phyloP scores from a whole-genome alignment of 2,329 filamentous ascomycete species.

The Aureobasidium sp. region DNA sequence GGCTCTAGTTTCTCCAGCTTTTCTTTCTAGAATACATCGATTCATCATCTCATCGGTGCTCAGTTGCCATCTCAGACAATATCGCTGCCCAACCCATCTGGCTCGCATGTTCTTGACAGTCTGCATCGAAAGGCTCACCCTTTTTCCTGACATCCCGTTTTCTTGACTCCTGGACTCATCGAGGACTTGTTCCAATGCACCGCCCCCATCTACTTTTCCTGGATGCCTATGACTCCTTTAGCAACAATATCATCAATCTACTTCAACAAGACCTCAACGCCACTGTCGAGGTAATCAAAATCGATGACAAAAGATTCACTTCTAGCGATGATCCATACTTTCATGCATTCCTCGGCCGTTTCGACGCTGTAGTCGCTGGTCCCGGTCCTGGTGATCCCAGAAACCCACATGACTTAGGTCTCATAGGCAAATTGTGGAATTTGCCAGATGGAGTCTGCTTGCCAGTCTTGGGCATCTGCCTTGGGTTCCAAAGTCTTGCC shows the following conservation, averaged over 20 bases:
- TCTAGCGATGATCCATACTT: slow-evolving; percentile 30
- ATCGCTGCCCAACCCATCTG: background rate
- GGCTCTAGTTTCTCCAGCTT: slow-evolving; percentile 9
- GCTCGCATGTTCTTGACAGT: slow-evolving; percentile 10
- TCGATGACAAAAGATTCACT: slow-evolving; percentile 43
- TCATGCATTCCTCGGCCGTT: slow-evolving; percentile 43
- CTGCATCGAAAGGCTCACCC: slow-evolving; percentile 3
- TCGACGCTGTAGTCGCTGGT: slow-evolving; percentile 81
- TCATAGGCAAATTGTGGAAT: slow-evolving; percentile 69
- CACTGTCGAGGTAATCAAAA: slow-evolving; percentile 57
- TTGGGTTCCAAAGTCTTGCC: slow-evolving; percentile 79
- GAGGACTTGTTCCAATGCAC: slow-evolving; percentile 16
- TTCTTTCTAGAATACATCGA: slow-evolving; percentile 8
- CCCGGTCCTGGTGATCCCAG: slow-evolving; percentile 81
- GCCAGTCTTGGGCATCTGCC: slow-evolving; percentile 79
- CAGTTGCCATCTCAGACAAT: background rate
- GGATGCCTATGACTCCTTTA: slow-evolving; percentile 95
- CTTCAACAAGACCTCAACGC: slow-evolving; percentile 61
- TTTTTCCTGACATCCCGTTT: slow-evolving; percentile 13
- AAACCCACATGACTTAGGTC: slow-evolving; percentile 65
- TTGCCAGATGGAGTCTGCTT: slow-evolving; percentile 51
- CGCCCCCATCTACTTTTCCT: slow-evolving; percentile 60
- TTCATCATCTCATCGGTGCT: background rate
- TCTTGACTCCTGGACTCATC: background rate
- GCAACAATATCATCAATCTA: slow-evolving; percentile 84